phyloP scores from a whole-genome alignment of 2,329 filamentous ascomycete species.

The Grosmannia huntii region DNA sequence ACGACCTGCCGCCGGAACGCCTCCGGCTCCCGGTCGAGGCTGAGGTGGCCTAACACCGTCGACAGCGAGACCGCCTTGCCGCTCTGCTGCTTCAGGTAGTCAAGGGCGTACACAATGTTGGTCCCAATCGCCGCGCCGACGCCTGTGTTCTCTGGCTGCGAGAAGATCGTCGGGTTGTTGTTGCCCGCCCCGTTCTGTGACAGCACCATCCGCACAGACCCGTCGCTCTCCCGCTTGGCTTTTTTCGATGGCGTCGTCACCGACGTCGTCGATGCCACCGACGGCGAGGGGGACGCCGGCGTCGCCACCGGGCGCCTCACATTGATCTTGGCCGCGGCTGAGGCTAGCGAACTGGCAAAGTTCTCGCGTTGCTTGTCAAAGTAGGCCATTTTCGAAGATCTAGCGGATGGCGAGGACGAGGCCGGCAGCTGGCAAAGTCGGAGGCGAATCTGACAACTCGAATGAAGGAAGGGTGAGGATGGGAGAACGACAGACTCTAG shows the following conservation, averaged over 20 bases:
- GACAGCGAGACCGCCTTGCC: slow-evolving; percentile 55
- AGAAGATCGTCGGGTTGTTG: slow-evolving; percentile 46
- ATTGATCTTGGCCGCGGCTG: slow-evolving; percentile 50
- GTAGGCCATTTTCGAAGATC: slow-evolving; percentile 29
- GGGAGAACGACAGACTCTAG: too few species aligned
- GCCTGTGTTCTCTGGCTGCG: slow-evolving; percentile 63
- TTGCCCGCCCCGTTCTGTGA: background rate
- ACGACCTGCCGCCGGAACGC: slow-evolving; percentile 51
- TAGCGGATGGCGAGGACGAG: background rate
- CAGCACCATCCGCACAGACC: slow-evolving; percentile 13
- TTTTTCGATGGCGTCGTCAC: slow-evolving; percentile 48
- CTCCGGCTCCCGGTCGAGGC: slow-evolving; percentile 50
- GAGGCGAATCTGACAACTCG: background rate
- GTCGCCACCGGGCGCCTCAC: slow-evolving; percentile 30
- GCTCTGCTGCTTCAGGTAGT: slow-evolving; percentile 65
- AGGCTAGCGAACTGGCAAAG: slow-evolving; percentile 48
- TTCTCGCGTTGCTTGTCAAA: slow-evolving; percentile 52
- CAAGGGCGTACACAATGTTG: slow-evolving; percentile 75
- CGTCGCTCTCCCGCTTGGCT: slow-evolving; percentile 39
- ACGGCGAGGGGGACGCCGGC: slow-evolving; percentile 51
- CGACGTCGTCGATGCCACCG: slow-evolving; percentile 34
- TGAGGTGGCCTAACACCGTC: slow-evolving; percentile 71
- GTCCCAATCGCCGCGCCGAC: slow-evolving; percentile 74
- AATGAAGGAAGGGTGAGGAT: too few species aligned
- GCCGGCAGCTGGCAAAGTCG: background rate